phyloP scores from a whole-genome alignment of 2,329 filamentous ascomycete genomes.

The Aureobasidium subglaciale region DNA sequence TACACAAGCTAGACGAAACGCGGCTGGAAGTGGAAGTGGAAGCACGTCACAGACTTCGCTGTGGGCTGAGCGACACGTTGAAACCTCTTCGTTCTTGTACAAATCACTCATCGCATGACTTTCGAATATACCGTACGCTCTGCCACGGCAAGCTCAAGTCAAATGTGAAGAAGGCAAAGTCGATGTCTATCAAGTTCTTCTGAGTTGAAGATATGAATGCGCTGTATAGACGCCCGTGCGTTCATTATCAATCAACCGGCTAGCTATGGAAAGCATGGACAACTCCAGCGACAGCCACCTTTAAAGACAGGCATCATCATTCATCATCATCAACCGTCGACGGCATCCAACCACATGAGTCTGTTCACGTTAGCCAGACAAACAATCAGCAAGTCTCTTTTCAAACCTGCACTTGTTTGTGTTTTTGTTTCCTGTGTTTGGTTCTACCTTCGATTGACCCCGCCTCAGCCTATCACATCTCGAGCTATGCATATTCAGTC shows the following conservation, averaged over 20 bases:
- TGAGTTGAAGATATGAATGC: background rate
- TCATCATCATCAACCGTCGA: background rate
- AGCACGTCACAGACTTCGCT: background rate
- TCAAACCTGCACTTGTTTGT: slow-evolving; percentile 8
- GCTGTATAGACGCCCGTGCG: background rate
- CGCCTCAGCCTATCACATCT: slow-evolving; percentile 9
- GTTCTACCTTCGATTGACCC: slow-evolving; percentile 13
- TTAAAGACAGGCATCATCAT: background rate
- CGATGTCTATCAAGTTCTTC: too few species aligned
- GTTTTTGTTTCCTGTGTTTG: background rate
- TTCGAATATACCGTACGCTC: background rate
- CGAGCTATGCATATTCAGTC: slow-evolving; percentile 73
- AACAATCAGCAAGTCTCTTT: slow-evolving; percentile 5
- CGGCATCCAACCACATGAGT: slow-evolving; percentile 6
- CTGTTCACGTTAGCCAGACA: slow-evolving; percentile 8
- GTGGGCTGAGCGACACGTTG: background rate
- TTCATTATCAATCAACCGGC: background rate
- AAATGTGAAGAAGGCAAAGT: background rate
- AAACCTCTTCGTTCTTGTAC: background rate
- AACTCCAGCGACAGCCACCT: slow-evolving; percentile 1
- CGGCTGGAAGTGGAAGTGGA: background rate
- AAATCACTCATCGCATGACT: background rate
- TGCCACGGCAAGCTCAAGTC: background rate
- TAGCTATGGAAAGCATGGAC: background rate
- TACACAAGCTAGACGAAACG: background rate